phyloP scores from a whole-genome alignment of 768 basidiomycete species.

The Macrolepiota albuminosa region DNA sequence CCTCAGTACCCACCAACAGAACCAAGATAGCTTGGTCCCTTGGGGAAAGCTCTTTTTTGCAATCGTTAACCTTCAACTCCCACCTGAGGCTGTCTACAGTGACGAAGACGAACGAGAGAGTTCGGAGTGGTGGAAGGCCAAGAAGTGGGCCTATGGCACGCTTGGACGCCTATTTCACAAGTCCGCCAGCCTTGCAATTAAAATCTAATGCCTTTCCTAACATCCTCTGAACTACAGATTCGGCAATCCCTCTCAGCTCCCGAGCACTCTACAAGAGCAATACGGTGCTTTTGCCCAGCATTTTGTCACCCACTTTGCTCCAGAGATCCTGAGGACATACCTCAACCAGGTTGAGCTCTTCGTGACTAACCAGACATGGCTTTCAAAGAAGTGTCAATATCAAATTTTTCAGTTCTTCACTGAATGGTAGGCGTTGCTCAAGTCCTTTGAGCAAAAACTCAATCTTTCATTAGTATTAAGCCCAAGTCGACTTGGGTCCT shows the following conservation, averaged over 20 bases:
- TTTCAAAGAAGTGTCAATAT: conserved; percentile 80
- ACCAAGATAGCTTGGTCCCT: conserved; percentile 68
- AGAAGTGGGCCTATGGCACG: conserved; percentile 90
- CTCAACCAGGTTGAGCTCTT: conserved; percentile 66
- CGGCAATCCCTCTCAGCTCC: conserved; percentile 86
- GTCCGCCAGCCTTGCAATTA: conserved; percentile 21
- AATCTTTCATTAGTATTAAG: conserved; percentile 57
- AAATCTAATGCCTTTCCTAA: not conserved
- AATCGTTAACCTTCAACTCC: conserved; percentile 69
- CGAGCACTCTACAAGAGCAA: conserved; percentile 61
- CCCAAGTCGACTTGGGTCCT: conserved; percentile 89
- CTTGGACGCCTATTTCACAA: conserved; percentile 78
- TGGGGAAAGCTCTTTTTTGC: conserved; percentile 85
- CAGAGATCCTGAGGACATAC: conserved; percentile 82
- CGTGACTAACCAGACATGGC: conserved; percentile 71
- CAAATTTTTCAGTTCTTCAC: conserved; percentile 83
- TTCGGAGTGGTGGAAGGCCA: conserved; percentile 86
- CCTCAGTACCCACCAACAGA: conserved; percentile 72
- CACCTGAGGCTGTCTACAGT: conserved; percentile 58
- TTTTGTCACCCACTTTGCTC: conserved; percentile 75
- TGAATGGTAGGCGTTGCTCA: conserved; percentile 59
- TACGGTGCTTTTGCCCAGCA: conserved; percentile 72
- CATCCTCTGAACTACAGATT: conserved; percentile 38
- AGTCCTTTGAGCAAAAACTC: not conserved
- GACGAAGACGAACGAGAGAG: conserved; percentile 74